These are phyloP conservation scores for Heimioporus sp. DNA, from an alignment of 768 basidiomycete genomes.

Conservation along the genomic window DNA sequence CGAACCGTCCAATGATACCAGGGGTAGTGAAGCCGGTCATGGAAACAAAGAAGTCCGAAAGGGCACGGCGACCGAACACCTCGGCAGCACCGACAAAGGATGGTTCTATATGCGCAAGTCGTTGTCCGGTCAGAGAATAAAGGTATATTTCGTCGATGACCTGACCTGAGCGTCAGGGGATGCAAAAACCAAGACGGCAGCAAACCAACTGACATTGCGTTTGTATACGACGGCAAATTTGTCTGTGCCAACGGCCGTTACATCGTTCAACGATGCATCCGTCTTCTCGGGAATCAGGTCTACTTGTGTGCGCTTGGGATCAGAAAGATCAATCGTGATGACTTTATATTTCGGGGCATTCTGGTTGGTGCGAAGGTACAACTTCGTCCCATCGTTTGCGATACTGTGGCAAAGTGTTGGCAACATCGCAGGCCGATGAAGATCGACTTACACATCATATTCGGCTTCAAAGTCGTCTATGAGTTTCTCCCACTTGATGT, in stretches of 20 bases:
- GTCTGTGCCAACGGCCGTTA: conserved; percentile 49
- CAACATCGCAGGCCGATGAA: not conserved
- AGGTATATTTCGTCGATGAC: conserved; percentile 81
- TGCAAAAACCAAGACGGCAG: not conserved
- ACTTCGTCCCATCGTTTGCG: conserved; percentile 57
- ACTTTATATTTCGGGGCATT: conserved; percentile 67
- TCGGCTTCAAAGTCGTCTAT: conserved; percentile 66
- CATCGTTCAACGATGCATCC: conserved; percentile 55
- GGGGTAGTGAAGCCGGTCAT: conserved; percentile 73
- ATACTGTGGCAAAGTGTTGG: conserved; percentile 40
- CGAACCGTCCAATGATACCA: conserved; percentile 60
- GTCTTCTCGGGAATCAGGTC: conserved; percentile 71
- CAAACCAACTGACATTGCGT: conserved; percentile 53
- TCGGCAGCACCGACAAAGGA: conserved; percentile 68
- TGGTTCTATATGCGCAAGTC: conserved; percentile 52
- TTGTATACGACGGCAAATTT: conserved; percentile 65
- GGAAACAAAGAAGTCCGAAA: conserved; percentile 61
- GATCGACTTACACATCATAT: conserved; percentile 54
- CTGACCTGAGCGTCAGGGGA: conserved; percentile 21
- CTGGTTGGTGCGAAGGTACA: conserved; percentile 66
- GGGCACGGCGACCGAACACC: conserved; percentile 48
- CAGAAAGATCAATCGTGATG: conserved; percentile 59
- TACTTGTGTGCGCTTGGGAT: conserved; percentile 42
- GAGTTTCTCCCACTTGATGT: conserved; percentile 73
- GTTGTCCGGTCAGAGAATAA: conserved; percentile 54